A percentile compares a stretch with the other conserved stretches of the same genome.
phyloP scores from a whole-genome alignment of 2,329 filamentous ascomycete species.

The Fusarium albosuccineum region DNA sequence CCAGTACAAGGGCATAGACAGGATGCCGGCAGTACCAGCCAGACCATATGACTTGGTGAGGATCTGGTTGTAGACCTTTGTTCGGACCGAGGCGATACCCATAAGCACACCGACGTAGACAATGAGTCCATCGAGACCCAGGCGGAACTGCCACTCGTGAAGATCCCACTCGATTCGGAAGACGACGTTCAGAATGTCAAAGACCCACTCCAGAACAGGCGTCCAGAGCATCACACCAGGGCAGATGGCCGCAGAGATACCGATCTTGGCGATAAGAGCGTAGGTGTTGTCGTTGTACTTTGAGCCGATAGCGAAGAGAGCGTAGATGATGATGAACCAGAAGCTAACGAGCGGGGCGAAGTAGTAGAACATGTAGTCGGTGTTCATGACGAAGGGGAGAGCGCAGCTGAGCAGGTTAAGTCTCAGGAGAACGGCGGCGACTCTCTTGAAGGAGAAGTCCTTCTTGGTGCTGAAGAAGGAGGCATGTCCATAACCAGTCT shows the following conservation, averaged over 20 bases:
- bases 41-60: conserved; percentile 36
- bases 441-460: conserved; percentile 68
- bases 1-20: conserved; percentile 46
- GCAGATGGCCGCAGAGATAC: conserved; percentile 56
- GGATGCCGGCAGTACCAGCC: conserved; percentile 30
- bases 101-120: conserved; percentile 68
- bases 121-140: conserved; percentile 66
- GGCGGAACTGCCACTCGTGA: conserved; percentile 62
- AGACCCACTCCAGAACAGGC: conserved; percentile 36
- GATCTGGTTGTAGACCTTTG: conserved; percentile 36
- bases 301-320: conserved; percentile 61
- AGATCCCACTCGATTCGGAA: conserved; percentile 64
- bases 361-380: conserved; percentile 65
- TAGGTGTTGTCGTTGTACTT: conserved; percentile 57
- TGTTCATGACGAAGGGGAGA: conserved; percentile 69
- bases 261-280: conserved; percentile 63
- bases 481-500: conserved; percentile 72
- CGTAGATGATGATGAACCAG: conserved; percentile 71
- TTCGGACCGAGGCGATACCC: conserved; percentile 41
- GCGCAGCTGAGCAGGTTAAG: conserved; percentile 68
- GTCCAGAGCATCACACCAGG: conserved; percentile 44
- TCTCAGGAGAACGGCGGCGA: conserved; percentile 65
- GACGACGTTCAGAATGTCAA: conserved; percentile 50
- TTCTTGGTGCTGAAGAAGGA: conserved; percentile 67
- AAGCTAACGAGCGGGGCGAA: conserved; percentile 70